Base-by-base conservation (phyloP, 1,284 basidiomycete species). In the Vanrija humicola region DNA sequence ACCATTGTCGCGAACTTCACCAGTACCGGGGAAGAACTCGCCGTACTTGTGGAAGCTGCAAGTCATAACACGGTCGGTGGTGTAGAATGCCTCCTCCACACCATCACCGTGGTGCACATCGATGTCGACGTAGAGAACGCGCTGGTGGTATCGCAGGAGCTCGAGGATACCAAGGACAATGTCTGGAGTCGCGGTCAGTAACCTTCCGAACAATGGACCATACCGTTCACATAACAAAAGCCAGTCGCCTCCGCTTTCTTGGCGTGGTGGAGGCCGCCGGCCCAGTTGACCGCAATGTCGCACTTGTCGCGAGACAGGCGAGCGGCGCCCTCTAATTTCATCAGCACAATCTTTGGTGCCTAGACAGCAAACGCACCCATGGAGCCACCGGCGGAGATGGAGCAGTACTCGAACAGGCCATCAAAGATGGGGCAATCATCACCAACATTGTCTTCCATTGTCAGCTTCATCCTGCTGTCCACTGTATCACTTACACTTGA, bases 381-480 rank as follows among this genome's bases (percentile, higher is more conserved):
- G 0, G 92, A 96, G 6, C 95, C 95, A 46, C 95, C 95, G 16
- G 95, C 96, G 4, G 93, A 97, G 68, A 98, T 98, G 6, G 93
- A 94, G 71, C 95, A 98, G 74, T 97, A 98, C 66, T 98, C 95
- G 72, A 98, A 98, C 48, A 98, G 77, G 0, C 95, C 95, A 67
- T 98, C 95, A 66, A 99, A 99, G 21, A 98, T 92, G 3, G 95
- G 95, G 73, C 95, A 98, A 75, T 99, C 95, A 68, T 99, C 95
- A 19, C 89, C 89, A 15, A 90, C 87, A 62, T 90, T 90, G 76
- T 89, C 88, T 88, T 61, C 43, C 34, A 15, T 44, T 52, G 43
- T 56, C 40, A 57, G 50, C 47, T 3, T 15, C 4, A 28, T 29
- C 19, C 8, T 6, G 6, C 6, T 3, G 19, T 5, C n/a, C 19